A percentile compares a stretch with the other conserved stretches of the same genome.
Evolutionary conservation across 306 rosid species (phyloP).

Genomic region (Prunus campanulata): DNA sequence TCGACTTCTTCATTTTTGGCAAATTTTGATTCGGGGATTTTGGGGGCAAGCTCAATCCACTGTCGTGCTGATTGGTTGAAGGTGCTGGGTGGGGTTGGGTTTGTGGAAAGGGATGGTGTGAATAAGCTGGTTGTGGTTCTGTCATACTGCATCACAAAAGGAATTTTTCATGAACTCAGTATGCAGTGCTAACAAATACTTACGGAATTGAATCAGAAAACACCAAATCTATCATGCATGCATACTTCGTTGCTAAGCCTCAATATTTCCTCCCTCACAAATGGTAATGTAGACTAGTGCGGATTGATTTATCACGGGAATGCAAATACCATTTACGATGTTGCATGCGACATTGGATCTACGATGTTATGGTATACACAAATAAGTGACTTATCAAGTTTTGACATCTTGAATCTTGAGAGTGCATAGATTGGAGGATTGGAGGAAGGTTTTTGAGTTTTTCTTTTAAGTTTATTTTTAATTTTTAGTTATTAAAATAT

Average conservation of each 20-base stretch:
- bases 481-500: no score
- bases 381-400: background rate
- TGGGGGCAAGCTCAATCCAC: no score
- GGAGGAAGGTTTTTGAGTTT: no score
- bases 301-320: constrained; percentile 58
- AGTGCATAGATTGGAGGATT: background rate
- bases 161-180: background rate
- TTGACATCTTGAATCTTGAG: background rate
- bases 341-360: constrained; percentile 70
- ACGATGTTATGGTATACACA: constrained; percentile 51
- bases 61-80: no score
- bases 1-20: no score
- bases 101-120: background rate
- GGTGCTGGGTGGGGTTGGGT: no score
- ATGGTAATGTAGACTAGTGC: constrained; percentile 87
- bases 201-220: background rate
- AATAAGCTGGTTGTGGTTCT: constrained; percentile 75
- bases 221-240: background rate
- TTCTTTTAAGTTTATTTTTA: no score
- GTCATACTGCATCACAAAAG: constrained; percentile 55
- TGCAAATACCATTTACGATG: constrained; percentile 62
- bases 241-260: constrained; percentile 83
- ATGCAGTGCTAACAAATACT: background rate
- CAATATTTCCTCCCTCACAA: constrained; percentile 88
- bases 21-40: no score